Percentiles rank a stretch among this genome's conserved stretches.
These are phyloP conservation scores for Aureobasidium musti DNA, from an alignment of 2,329 filamentous ascomycete species.

Conservation along the genomic window DNA sequence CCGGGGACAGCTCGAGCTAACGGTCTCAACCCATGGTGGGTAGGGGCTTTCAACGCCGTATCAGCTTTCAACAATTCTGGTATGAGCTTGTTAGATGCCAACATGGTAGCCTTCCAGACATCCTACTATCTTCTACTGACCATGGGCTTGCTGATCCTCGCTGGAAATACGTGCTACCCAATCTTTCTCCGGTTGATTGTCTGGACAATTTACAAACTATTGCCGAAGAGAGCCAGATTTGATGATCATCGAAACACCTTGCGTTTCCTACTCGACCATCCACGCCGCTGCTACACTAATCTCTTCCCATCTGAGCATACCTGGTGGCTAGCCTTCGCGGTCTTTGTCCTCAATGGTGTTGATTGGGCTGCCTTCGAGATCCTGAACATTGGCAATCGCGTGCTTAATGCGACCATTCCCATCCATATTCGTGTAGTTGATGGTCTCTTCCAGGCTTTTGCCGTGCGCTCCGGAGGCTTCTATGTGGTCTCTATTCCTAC, in stretches of 20 bases:
- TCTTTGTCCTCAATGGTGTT: constrained; percentile 56
- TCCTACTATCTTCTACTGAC: constrained; percentile 51
- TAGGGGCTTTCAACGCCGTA: constrained; percentile 66
- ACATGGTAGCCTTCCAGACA: constrained; percentile 62
- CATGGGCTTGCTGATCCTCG: constrained; percentile 53
- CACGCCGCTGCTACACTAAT: constrained; percentile 63
- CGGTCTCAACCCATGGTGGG: constrained; percentile 67
- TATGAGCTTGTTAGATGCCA: constrained; percentile 67
- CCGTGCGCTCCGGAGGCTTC: constrained; percentile 53
- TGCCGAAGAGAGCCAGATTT: constrained; percentile 45
- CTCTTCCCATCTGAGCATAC: constrained; percentile 63
- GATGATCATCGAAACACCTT: constrained; percentile 50
- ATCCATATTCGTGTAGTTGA: constrained; percentile 54
- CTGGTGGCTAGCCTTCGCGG: constrained; percentile 57
- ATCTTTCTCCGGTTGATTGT: constrained; percentile 60
- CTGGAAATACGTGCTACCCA: constrained; percentile 60
- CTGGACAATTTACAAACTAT: constrained; percentile 56
- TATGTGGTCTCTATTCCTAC: constrained; percentile 51
- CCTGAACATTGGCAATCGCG: constrained; percentile 58
- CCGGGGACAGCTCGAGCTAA: constrained; percentile 55
- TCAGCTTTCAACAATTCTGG: constrained; percentile 73
- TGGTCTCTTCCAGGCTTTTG: constrained; percentile 61
- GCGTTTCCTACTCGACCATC: constrained; percentile 63
- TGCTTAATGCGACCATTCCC: constrained; percentile 50
- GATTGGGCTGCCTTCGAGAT: constrained; percentile 57